Conservation (phyloP, 495 filamentous ascomycete genomes). For the Hyaloscypha finlandica region DNA sequence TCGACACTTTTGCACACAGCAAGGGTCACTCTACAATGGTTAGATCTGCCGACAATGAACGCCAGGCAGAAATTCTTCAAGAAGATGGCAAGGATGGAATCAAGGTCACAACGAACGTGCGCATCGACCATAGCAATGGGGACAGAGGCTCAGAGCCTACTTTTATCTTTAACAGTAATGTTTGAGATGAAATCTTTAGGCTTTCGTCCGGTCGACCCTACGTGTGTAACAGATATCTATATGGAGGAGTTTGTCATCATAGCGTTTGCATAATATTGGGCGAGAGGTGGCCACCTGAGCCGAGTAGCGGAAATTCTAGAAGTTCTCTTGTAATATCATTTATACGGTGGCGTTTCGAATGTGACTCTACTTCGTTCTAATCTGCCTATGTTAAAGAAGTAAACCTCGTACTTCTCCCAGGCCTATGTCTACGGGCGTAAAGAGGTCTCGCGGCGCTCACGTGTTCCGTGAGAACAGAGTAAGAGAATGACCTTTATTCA, state of each 20-base stretch:
- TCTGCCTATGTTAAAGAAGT: not conserved
- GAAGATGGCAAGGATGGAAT: not conserved
- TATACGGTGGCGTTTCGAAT: not conserved
- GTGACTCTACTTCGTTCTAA: slow-evolving; percentile 1
- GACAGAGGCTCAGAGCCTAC: not conserved
- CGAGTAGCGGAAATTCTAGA: not conserved
- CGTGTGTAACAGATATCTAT: not conserved
- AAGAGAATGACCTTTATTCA: too few relatives aligned
- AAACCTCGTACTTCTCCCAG: not conserved
- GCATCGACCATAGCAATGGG: not conserved
- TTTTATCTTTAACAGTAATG: slow-evolving; percentile 2
- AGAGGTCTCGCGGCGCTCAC: too few relatives aligned
- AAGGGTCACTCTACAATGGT: too few relatives aligned
- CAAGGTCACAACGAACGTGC: slow-evolving; percentile 7
- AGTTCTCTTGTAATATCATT: not conserved
- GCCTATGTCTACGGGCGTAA: too few relatives aligned
- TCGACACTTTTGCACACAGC: too few relatives aligned
- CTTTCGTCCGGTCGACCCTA: not conserved
- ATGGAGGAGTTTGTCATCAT: not conserved
- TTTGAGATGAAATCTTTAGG: not conserved
- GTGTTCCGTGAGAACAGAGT: too few relatives aligned
- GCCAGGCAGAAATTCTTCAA: not conserved
- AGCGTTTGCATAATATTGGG: not conserved
- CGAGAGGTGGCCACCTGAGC: not conserved
- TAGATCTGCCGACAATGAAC: too few relatives aligned